Percentiles rank a stretch among this genome's conserved stretches.
These are phyloP conservation scores for Euphorbia celastroides DNA, from an alignment of 441 rosid species.

Conservation along the genomic window DNA sequence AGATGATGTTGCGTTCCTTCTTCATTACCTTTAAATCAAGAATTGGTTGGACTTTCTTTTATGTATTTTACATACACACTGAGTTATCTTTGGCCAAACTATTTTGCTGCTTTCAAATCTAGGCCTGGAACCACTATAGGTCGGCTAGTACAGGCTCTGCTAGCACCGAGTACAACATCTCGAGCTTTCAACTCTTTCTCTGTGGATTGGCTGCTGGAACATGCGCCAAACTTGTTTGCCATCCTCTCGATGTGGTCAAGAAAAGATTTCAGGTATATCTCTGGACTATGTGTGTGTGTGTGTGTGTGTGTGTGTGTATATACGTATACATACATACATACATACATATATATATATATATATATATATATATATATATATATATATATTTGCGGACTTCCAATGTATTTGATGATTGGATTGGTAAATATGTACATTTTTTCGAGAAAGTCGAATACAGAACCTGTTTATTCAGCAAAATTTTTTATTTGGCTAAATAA, in stretches of 20 bases:
- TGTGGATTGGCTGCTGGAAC: no score
- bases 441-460: no score
- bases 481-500: no score
- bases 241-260: conserved; percentile 89
- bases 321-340: no score
- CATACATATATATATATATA: no score
- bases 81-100: conserved; percentile 1
- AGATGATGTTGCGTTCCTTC: not conserved
- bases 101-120: conserved; percentile 12
- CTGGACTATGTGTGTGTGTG: conserved; percentile 5
- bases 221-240: no score
- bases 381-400: no score
- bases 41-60: not conserved
- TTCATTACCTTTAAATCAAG: not conserved
- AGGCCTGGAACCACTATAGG: conserved; percentile 66
- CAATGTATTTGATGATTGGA: no score
- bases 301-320: no score
- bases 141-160: conserved; percentile 31
- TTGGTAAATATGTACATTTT: no score
- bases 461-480: not conserved
- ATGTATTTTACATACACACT: not conserved
- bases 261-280: conserved; percentile 85
- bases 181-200: conserved; percentile 83
- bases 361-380: no score
- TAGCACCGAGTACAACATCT: conserved; percentile 35